phyloP scores from a whole-genome alignment of 345 rosid species.

The Eucalyptus erythrocorys region DNA sequence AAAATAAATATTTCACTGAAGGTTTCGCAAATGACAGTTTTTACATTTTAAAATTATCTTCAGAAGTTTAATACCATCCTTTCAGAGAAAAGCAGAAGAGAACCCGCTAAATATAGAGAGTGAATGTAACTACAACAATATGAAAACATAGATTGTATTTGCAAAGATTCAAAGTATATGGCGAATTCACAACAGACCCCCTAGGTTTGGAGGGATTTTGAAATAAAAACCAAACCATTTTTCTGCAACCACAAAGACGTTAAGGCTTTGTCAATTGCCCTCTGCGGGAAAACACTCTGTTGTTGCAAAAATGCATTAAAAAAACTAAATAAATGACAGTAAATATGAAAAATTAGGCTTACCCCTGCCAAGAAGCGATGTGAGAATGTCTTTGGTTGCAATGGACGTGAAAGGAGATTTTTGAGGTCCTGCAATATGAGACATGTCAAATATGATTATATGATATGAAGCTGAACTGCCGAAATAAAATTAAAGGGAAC shows the following conservation, averaged over 20 bases:
- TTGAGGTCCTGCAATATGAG: conserved; percentile 60
- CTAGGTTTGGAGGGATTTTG: not conserved
- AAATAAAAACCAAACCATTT: not conserved
- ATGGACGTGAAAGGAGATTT: conserved; percentile 47
- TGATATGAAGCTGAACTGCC: not conserved
- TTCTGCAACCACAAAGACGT: not conserved
- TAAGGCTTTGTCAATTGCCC: not conserved
- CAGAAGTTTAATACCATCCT: not conserved
- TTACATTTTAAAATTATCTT: not conserved
- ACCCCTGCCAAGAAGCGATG: conserved; percentile 91
- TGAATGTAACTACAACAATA: not conserved
- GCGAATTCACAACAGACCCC: not conserved
- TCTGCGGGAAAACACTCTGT: not conserved
- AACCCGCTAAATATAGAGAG: not conserved
- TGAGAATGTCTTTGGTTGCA: conserved; percentile 83
- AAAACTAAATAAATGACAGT: not conserved
- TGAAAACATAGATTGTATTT: not conserved
- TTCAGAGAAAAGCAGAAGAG: not conserved
- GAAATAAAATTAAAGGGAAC: not conserved
- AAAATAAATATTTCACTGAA: not conserved
- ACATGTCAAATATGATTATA: not conserved
- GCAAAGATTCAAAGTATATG: not conserved
- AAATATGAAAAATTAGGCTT: not conserved
- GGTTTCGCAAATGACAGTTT: not conserved
- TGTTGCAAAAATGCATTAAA: not conserved